Conservation (phyloP, 2,329 filamentous ascomycete genomes). For the Volutella citrinella region DNA sequence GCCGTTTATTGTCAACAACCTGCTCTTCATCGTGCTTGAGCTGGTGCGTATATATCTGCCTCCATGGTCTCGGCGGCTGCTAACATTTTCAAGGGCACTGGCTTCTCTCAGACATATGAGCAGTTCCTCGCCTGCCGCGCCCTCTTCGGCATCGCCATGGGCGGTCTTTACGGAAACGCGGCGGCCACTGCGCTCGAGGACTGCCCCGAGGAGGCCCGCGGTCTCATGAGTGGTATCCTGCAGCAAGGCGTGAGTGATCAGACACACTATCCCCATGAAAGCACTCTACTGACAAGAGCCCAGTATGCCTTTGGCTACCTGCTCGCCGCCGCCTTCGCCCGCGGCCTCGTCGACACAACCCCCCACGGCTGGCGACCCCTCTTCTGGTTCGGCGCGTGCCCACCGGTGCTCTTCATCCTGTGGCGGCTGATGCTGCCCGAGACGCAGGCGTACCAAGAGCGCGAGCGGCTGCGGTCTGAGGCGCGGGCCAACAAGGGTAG, state of each 20-base stretch:
- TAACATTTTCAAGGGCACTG: constrained; percentile 48
- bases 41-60: constrained; percentile 46
- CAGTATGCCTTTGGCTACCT: constrained; percentile 65
- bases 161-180: constrained; percentile 75
- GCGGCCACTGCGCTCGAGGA: constrained; percentile 78
- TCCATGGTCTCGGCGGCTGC: not conserved
- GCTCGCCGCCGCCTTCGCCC: constrained; percentile 54
- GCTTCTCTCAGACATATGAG: constrained; percentile 64
- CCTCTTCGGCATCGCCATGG: constrained; percentile 80
- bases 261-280: rapidly evolving
- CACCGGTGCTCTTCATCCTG: constrained; percentile 75
- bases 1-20: constrained; percentile 74
- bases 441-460: constrained; percentile 68
- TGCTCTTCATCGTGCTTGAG: constrained; percentile 69
- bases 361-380: constrained; percentile 78
- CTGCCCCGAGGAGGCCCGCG: constrained; percentile 63
- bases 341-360: constrained; percentile 72
- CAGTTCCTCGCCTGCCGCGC: constrained; percentile 74
- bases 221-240: constrained; percentile 71
- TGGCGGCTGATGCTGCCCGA: constrained; percentile 78
- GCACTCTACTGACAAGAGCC: not conserved
- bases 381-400: constrained; percentile 85
- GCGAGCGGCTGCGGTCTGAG: constrained; percentile 58
- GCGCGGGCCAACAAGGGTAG: constrained; percentile 34
- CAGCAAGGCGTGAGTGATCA: constrained; percentile 59